A percentile compares a stretch with the other conserved stretches of the same genome.
Conservation (phyloP, 2,329 filamentous ascomycete genomes). For the Xylariaceae sp. region DNA sequence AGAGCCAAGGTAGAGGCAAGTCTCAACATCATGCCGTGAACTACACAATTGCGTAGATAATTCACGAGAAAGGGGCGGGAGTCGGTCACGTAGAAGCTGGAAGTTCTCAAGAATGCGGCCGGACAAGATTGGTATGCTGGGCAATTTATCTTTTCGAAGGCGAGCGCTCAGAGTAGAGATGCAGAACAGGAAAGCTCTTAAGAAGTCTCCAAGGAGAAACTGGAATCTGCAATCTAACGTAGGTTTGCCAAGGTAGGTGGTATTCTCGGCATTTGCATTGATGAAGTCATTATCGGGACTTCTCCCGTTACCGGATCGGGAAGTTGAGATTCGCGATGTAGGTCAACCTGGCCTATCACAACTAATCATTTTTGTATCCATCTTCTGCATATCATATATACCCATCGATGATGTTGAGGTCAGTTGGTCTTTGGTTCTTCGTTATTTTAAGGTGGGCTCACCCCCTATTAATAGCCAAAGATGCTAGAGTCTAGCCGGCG, state of each 20-base stretch:
- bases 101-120: too few species aligned
- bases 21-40: conserved; percentile 23
- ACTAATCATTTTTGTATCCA: not conserved
- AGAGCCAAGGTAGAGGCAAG: conserved; percentile 25
- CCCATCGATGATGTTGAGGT: not conserved
- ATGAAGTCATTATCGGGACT: conserved; percentile 8
- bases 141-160: too few species aligned
- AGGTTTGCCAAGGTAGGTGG: conserved; percentile 13
- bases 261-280: not conserved
- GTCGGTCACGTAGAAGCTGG: too few species aligned
- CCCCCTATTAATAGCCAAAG: too few species aligned
- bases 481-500: too few species aligned
- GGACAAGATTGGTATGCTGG: too few species aligned
- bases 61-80: too few species aligned
- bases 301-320: conserved; percentile 13
- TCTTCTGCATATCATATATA: not conserved
- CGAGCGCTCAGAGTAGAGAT: too few species aligned
- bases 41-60: not conserved
- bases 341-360: not conserved
- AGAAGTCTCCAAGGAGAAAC: too few species aligned
- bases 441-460: too few species aligned
- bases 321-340: conserved; percentile 12
- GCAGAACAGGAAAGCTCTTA: too few species aligned
- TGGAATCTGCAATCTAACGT: not conserved
- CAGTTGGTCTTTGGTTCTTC: not conserved